A percentile compares a stretch with the other conserved stretches of the same genome.
Evolutionary conservation across 169 alveolate species (phyloP).

Genomic region (Theileria luwenshuni): DNA sequence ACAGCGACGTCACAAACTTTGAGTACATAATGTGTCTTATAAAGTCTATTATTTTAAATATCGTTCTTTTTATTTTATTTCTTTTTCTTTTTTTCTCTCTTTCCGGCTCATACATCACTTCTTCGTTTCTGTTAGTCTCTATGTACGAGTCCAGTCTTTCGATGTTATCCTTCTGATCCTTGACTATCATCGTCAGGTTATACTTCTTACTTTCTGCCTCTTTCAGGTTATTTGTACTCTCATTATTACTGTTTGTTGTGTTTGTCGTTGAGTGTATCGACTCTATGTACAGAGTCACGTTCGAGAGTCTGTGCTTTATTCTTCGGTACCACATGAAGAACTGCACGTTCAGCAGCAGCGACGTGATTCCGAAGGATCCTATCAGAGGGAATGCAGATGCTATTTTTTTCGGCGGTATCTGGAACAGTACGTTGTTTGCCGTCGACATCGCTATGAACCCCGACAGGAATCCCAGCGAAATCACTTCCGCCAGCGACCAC

Average conservation of each 20-base stretch:
- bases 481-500: constrained; percentile 70
- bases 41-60: constrained; percentile 22
- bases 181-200: neutral
- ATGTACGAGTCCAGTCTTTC: constrained; percentile 16
- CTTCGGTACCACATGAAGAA: constrained; percentile 56
- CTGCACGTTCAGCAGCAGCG: constrained; percentile 38
- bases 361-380: constrained; percentile 50
- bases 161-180: neutral
- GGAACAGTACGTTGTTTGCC: constrained; percentile 47
- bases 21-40: constrained; percentile 47
- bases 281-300: constrained; percentile 45
- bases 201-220: neutral
- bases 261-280: constrained; percentile 16
- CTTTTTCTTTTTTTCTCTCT: neutral
- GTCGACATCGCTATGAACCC: constrained; percentile 50
- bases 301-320: constrained; percentile 41
- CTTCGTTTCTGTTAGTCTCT: neutral
- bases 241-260: neutral
- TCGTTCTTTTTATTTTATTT: neutral
- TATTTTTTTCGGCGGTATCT: constrained; percentile 55
- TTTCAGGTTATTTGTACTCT: neutral
- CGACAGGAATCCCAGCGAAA: constrained; percentile 51
- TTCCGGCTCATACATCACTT: neutral
- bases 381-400: constrained; percentile 47
- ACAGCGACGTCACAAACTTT: constrained; percentile 22